Percentiles rank a stretch among this genome's conserved stretches.
Evolutionary conservation across 179 eudicot genomes (phyloP).

Genomic region (Pouteria campechiana): DNA sequence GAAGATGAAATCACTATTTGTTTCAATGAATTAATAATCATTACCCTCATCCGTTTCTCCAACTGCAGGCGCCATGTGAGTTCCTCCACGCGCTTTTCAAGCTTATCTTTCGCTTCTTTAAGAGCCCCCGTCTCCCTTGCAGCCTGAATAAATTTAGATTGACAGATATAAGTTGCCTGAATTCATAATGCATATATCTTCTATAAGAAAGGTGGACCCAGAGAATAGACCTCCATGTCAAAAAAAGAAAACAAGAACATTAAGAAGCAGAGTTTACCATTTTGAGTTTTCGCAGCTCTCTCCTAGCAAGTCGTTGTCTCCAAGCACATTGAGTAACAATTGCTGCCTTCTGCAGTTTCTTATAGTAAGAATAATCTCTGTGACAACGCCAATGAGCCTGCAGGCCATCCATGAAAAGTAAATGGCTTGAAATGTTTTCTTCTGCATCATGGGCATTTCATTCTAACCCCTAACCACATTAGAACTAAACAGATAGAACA

Average conservation of each 20-base stretch:
- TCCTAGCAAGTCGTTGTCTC: slow-evolving; percentile 78
- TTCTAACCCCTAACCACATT: too few relatives aligned
- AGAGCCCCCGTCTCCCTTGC: slow-evolving; percentile 96
- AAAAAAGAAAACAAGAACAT: not conserved
- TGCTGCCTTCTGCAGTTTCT: slow-evolving; percentile 66
- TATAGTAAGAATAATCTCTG: slow-evolving; percentile 58
- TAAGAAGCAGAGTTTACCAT: too few relatives aligned
- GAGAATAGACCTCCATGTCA: too few relatives aligned
- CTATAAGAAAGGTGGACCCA: too few relatives aligned
- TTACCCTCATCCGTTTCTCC: slow-evolving; percentile 92
- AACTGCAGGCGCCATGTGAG: slow-evolving; percentile 97
- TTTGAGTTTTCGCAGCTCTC: slow-evolving; percentile 81
- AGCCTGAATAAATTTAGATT: slow-evolving; percentile 45
- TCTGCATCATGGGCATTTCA: too few relatives aligned
- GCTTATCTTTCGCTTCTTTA: slow-evolving; percentile 95
- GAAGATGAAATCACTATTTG: too few relatives aligned
- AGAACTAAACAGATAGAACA: too few relatives aligned
- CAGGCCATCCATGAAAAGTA: slow-evolving; percentile 18
- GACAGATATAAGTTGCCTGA: slow-evolving; percentile 3
- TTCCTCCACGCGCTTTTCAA: slow-evolving; percentile 98
- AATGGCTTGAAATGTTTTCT: too few relatives aligned
- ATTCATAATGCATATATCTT: slow-evolving; percentile 1
- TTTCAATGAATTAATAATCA: not conserved
- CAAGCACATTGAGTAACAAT: slow-evolving; percentile 89
- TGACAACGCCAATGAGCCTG: slow-evolving; percentile 77